These are phyloP conservation scores for Trypanosoma caninum DNA, from an alignment of 208 protist species.

Conservation along the genomic window DNA sequence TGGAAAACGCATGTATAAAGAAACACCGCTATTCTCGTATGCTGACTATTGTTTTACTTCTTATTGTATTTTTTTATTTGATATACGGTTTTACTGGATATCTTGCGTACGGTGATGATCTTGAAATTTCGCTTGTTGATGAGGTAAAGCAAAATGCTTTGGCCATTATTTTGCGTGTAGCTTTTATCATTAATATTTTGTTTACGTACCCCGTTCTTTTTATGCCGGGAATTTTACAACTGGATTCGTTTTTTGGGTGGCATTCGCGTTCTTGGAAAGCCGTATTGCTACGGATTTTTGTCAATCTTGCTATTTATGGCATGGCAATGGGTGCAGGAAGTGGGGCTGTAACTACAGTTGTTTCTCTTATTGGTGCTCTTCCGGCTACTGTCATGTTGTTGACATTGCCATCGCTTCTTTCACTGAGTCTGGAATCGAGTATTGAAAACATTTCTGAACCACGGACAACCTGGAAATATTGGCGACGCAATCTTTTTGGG, in stretches of 20 bases:
- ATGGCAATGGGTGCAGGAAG: constrained; percentile 56
- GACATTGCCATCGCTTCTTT: constrained; percentile 55
- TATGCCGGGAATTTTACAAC: constrained; percentile 27
- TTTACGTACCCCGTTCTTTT: constrained; percentile 37
- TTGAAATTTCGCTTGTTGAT: constrained; percentile 23
- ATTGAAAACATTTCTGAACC: constrained; percentile 49
- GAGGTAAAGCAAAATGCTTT: constrained; percentile 10
- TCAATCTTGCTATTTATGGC: constrained; percentile 62
- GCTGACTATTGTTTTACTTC: constrained; percentile 20
- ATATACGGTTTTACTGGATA: constrained; percentile 31
- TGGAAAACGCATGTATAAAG: constrained; percentile 23
- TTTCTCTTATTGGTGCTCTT: constrained; percentile 65
- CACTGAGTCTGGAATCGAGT: constrained; percentile 44
- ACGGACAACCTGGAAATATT: constrained; percentile 46
- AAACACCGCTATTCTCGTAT: constrained; percentile 22
- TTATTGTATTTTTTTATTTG: constrained; percentile 20
- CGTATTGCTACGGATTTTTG: constrained; percentile 40
- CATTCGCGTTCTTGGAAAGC: constrained; percentile 41
- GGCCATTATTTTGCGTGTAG: constrained; percentile 20
- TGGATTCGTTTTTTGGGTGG: constrained; percentile 17
- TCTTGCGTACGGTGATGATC: constrained; percentile 23
- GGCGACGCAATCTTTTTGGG: constrained; percentile 40
- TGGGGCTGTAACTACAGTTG: constrained; percentile 63
- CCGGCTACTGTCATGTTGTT: constrained; percentile 68
- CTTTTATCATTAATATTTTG: constrained; percentile 26